These are phyloP conservation scores for Periconia macrospinosa DNA, from an alignment of 2,329 filamentous ascomycete species.

Conservation along the genomic window DNA sequence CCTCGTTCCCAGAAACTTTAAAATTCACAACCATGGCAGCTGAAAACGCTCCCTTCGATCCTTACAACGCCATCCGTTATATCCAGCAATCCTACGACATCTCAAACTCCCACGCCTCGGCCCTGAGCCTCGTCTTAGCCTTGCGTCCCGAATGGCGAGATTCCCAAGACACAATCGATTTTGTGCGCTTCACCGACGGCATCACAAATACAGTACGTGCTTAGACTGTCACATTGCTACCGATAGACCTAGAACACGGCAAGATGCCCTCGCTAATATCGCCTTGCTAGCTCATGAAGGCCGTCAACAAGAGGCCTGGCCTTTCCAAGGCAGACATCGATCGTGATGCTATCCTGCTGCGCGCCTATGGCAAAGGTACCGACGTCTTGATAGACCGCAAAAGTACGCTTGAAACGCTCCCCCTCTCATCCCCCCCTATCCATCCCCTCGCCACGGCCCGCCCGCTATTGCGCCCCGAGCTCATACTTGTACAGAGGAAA, in stretches of 20 bases:
- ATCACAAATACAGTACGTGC: conserved; percentile 86
- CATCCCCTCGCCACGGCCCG: conserved; percentile 1
- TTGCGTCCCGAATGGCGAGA: conserved; percentile 82
- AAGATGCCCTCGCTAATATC: conserved; percentile 8
- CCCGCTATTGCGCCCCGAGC: conserved; percentile 5
- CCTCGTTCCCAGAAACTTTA: neutral
- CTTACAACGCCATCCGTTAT: conserved; percentile 47
- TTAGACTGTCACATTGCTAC: too few relatives aligned
- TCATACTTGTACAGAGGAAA: conserved; percentile 55
- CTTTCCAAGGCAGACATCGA: conserved; percentile 77
- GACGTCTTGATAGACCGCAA: conserved; percentile 95
- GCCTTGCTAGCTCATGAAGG: conserved; percentile 63
- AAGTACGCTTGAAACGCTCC: conserved; percentile 57
- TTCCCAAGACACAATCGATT: conserved; percentile 73
- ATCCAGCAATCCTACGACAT: conserved; percentile 80
- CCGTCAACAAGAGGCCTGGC: conserved; percentile 69
- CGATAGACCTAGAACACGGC: neutral
- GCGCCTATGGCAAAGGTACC: conserved; percentile 92
- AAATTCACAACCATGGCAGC: conserved; percentile 8
- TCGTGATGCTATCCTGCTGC: conserved; percentile 80
- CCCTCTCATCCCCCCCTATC: neutral
- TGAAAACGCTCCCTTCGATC: conserved; percentile 14
- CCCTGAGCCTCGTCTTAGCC: conserved; percentile 74
- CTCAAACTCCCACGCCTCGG: conserved; percentile 75
- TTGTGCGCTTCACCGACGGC: conserved; percentile 92